Base-by-base conservation (phyloP, 306 rosid genomes). In the Carpinus viminea region DNA sequence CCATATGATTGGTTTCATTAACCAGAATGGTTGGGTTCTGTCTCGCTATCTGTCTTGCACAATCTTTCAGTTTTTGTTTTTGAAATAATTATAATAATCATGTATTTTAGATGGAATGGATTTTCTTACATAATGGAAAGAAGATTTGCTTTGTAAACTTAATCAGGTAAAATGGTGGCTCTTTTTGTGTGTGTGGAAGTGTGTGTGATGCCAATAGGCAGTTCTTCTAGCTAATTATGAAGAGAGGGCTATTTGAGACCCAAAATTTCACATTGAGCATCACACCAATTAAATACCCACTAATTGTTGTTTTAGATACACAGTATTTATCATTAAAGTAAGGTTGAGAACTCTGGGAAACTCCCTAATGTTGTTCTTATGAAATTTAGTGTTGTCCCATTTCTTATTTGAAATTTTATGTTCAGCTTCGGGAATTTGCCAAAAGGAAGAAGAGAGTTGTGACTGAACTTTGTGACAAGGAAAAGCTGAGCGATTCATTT, bases 361-460 rank as follows among this genome's bases (percentile, higher is more conserved):
- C 81, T 68, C 54, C 61, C 54, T 3, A 18, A 38, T 10, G 53
- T 0, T 43, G 46, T 75, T 76, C 62, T 52, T 31, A 20, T 76
- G 48, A 34, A 66, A 56, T 51, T 41, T 43, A 57, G 28, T 61
- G 53, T 4, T 48, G 56, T 64, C 72, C 80, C 45, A 41, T 50
- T 86, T 86, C 78, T 84, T 66, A 68, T 65, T 80, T 61, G 41
- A 71, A 55, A 68, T 83, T 76, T 76, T 82, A 77, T 83, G 72
- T 85, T 75, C 82, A 95, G 98, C 80, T 82, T 68, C 85, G 84
- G 81, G 88, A 88, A 80, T 90, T 81, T 83, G 98, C 97, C 12
- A 92, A 95, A 86, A 87, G 78, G 89, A 95, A 88, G 93, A 92
- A 90, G 79, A 83, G 74, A 76, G 76, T 90, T 74, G 89, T 98